These are phyloP conservation scores for Pyrenula aspistea DNA, from an alignment of 495 filamentous ascomycete species.

Conservation along the genomic window DNA sequence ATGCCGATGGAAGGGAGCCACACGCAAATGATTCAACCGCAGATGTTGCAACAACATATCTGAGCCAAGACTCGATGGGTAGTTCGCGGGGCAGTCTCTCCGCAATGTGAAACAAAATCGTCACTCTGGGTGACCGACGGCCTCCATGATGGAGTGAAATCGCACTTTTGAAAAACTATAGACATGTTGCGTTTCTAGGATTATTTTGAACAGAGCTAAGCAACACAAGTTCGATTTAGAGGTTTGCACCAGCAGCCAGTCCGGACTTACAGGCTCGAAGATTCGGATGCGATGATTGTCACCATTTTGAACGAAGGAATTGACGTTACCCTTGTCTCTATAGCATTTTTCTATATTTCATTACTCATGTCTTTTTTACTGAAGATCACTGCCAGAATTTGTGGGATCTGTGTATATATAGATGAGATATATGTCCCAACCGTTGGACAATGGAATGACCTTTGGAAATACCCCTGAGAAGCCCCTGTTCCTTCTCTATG, in stretches of 20 bases:
- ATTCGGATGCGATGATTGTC: background rate
- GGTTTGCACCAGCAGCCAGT: background rate
- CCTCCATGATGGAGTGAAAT: no score
- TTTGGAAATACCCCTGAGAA: background rate
- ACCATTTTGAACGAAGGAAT: background rate
- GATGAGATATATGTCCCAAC: background rate
- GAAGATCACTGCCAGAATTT: background rate
- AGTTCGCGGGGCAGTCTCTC: no score
- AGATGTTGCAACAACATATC: constrained; percentile 34
- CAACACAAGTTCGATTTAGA: no score
- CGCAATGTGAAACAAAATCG: no score
- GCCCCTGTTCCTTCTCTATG: no score
- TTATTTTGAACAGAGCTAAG: no score
- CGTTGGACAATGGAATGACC: no score
- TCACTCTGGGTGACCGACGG: no score
- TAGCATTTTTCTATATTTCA: background rate
- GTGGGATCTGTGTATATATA: background rate
- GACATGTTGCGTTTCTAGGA: no score
- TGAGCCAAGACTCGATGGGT: constrained; percentile 11
- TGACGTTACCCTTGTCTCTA: background rate
- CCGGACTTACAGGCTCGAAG: background rate
- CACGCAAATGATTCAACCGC: constrained; percentile 31
- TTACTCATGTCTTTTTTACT: background rate
- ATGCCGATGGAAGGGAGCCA: constrained; percentile 14
- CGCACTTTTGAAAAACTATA: no score